phyloP scores from a whole-genome alignment of 1,284 basidiomycete genomes.

The Trametes pubescens region DNA sequence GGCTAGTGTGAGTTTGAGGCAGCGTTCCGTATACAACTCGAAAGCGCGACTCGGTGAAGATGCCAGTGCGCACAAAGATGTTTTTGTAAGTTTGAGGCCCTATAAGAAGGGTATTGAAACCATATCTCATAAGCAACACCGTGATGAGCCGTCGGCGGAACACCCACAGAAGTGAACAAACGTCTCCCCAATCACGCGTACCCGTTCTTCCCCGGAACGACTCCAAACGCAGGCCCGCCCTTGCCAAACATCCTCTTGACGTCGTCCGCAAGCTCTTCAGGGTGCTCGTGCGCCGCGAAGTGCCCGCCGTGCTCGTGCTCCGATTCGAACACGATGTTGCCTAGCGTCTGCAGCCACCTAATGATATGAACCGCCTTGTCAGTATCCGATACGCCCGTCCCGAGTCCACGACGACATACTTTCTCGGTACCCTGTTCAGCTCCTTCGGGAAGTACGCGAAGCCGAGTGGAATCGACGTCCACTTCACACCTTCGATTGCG shows the following conservation, averaged over 20 bases:
- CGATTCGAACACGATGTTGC: constrained; percentile 41
- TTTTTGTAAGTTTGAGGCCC: no score
- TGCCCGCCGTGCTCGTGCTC: constrained; percentile 41
- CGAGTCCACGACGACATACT: constrained; percentile 42
- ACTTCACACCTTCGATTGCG: neutral
- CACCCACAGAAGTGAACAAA: no score
- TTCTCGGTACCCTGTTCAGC: constrained; percentile 44
- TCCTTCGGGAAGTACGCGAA: constrained; percentile 60
- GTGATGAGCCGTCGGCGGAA: no score
- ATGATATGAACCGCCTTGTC: neutral
- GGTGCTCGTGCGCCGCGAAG: constrained; percentile 43
- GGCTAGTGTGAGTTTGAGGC: no score
- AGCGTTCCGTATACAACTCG: no score
- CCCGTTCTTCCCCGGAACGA: constrained; percentile 36
- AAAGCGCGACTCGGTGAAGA: no score
- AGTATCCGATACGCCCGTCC: neutral
- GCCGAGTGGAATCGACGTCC: constrained; percentile 53
- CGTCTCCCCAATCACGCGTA: constrained; percentile 18
- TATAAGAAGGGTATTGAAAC: no score
- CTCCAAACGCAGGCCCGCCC: constrained; percentile 39
- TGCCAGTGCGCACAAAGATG: no score
- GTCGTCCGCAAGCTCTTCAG: constrained; percentile 39
- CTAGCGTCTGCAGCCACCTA: constrained; percentile 27
- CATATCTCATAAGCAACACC: no score
- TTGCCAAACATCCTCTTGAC: constrained; percentile 42